Conservation (phyloP, 2,329 filamentous ascomycete genomes). For the Aspergillus niger region DNA sequence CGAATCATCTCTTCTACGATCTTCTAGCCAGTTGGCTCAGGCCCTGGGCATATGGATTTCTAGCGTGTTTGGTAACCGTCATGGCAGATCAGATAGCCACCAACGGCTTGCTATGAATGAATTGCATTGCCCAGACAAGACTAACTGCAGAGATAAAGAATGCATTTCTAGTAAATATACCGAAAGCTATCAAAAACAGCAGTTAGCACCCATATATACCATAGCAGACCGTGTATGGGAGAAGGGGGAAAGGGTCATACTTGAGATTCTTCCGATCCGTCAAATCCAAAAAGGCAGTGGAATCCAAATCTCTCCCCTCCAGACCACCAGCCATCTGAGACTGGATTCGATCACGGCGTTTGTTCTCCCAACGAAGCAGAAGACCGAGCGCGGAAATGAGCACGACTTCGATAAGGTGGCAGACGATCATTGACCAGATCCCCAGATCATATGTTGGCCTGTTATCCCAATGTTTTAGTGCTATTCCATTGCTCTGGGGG, state of each 20-base stretch:
- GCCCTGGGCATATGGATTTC: not conserved
- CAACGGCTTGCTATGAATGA: not conserved
- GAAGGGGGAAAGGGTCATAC: slow-evolving; percentile 24
- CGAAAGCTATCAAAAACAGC: slow-evolving; percentile 10
- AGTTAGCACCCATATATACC: not conserved
- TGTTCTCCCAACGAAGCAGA: slow-evolving; percentile 53
- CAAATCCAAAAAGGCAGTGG: slow-evolving; percentile 57
- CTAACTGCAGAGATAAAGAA: too few relatives aligned
- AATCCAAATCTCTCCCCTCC: slow-evolving; percentile 50
- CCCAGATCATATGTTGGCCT: slow-evolving; percentile 53
- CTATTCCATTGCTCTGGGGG: not conserved
- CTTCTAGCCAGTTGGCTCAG: not conserved
- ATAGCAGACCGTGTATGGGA: not conserved
- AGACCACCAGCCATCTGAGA: slow-evolving; percentile 49
- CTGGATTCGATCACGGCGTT: slow-evolving; percentile 52
- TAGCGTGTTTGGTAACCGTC: not conserved
- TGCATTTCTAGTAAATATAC: too few relatives aligned
- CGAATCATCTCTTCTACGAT: too few relatives aligned
- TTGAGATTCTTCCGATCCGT: slow-evolving; percentile 58
- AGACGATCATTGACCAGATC: slow-evolving; percentile 61
- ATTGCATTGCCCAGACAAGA: not conserved
- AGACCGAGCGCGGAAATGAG: slow-evolving; percentile 51
- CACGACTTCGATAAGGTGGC: slow-evolving; percentile 54
- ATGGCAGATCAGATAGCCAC: too few relatives aligned
- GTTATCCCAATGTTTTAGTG: not conserved